Evolutionary conservation across 192 early-diverging fungal species (phyloP).

Genomic region (Rhizophagus clarus): DNA sequence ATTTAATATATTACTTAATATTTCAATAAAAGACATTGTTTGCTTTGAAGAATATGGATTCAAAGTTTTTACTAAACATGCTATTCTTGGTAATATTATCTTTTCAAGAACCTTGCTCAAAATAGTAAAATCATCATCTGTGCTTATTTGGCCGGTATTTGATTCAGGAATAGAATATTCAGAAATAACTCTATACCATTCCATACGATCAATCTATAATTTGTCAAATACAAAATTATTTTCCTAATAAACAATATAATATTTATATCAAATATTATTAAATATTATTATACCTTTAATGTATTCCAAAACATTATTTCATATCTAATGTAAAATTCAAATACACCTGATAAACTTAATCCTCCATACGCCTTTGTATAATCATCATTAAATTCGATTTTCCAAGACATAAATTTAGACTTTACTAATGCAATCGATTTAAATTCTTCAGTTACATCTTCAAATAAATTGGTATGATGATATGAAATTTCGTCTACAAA

Average conservation of each 20-base stretch:
- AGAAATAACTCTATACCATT: conserved; percentile 19
- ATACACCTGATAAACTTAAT: conserved; percentile 53
- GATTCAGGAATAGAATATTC: background rate
- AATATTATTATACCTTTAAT: conserved; percentile 39
- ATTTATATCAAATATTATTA: background rate
- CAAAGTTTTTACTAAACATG: background rate
- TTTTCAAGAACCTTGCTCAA: conserved; percentile 25
- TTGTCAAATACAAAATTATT: too few relatives aligned
- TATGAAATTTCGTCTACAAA: conserved; percentile 39
- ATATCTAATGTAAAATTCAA: conserved; percentile 59
- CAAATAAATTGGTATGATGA: conserved; percentile 34
- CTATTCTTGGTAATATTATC: conserved; percentile 4
- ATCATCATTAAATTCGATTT: conserved; percentile 51
- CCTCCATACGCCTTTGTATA: conserved; percentile 61
- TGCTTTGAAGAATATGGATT: conserved; percentile 15
- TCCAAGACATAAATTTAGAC: conserved; percentile 55
- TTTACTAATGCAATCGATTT: conserved; percentile 46
- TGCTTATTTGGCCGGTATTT: background rate
- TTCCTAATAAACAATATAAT: background rate
- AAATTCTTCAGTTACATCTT: conserved; percentile 55
- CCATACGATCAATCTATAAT: background rate
- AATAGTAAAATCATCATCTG: conserved; percentile 7
- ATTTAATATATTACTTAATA: background rate
- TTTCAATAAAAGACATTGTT: conserved; percentile 1
- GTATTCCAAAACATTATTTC: conserved; percentile 57